These are phyloP conservation scores for Aspergillus fumigatiaffinis DNA, from an alignment of 2,329 filamentous ascomycete genomes.

Conservation along the genomic window DNA sequence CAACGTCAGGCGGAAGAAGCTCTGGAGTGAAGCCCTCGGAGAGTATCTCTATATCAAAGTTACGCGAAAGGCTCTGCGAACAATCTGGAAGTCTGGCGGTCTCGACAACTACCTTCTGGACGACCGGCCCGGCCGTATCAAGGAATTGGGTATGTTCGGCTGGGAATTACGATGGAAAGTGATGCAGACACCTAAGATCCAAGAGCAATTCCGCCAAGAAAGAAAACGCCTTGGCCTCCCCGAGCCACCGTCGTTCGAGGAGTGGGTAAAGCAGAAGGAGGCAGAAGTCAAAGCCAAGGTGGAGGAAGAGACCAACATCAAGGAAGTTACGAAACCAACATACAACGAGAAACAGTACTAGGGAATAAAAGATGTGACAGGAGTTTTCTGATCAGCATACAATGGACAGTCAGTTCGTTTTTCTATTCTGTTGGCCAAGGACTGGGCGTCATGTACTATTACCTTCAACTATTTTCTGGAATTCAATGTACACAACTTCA, in stretches of 20 bases:
- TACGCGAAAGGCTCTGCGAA: slow-evolving; percentile 44
- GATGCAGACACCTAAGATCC: slow-evolving; percentile 71
- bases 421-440: not conserved
- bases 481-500: not conserved
- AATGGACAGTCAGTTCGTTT: slow-evolving; percentile 2
- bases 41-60: slow-evolving; percentile 44
- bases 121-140: slow-evolving; percentile 70
- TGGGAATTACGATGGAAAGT: slow-evolving; percentile 88
- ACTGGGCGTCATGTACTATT: not conserved
- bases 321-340: slow-evolving; percentile 28
- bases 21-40: slow-evolving; percentile 43
- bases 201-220: slow-evolving; percentile 63
- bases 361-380: slow-evolving; percentile 3
- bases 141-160: slow-evolving; percentile 81
- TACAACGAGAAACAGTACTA: slow-evolving; percentile 28
- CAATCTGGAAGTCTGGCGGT: slow-evolving; percentile 79
- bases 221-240: slow-evolving; percentile 63
- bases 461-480: not conserved
- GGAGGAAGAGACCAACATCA: slow-evolving; percentile 31
- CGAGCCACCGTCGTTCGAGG: slow-evolving; percentile 42
- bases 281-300: slow-evolving; percentile 37
- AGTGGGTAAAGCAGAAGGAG: slow-evolving; percentile 43
- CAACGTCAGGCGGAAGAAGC: slow-evolving; percentile 46
- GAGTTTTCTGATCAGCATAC: not conserved
- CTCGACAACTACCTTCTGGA: slow-evolving; percentile 89